These are phyloP conservation scores for Fusarium marasasianum DNA, from an alignment of 2,329 filamentous ascomycete species.

Conservation along the genomic window DNA sequence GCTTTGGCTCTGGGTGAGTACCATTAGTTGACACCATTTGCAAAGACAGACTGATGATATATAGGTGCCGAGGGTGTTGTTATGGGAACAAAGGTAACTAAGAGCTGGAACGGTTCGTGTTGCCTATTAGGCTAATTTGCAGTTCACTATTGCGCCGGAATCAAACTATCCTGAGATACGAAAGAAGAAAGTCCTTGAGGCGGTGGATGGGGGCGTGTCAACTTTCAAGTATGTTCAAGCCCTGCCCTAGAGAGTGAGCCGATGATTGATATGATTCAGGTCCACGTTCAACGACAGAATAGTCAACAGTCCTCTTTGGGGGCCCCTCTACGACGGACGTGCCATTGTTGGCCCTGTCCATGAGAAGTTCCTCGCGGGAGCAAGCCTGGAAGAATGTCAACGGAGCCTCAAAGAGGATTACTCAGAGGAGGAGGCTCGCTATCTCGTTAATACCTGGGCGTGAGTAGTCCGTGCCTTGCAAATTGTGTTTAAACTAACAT, in stretches of 20 bases:
- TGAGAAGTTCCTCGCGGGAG: constrained; percentile 50
- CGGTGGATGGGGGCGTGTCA: constrained; percentile 54
- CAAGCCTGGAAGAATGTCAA: constrained; percentile 55
- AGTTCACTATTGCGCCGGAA: constrained; percentile 58
- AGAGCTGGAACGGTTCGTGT: background rate
- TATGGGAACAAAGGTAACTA: constrained; percentile 55
- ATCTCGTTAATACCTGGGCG: constrained; percentile 51
- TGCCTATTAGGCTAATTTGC: constrained; percentile 24
- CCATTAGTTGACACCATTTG: too few species aligned
- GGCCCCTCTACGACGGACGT: constrained; percentile 55
- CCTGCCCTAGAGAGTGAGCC: background rate
- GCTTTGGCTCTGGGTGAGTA: constrained; percentile 62
- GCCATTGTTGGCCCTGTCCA: constrained; percentile 53
- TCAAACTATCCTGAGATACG: constrained; percentile 52
- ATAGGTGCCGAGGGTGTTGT: constrained; percentile 55
- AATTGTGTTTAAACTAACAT: constrained; percentile 2
- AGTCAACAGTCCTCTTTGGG: constrained; percentile 52
- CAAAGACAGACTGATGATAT: background rate
- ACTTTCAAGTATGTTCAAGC: constrained; percentile 55
- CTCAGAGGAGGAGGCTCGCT: constrained; percentile 46
- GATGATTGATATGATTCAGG: constrained; percentile 27
- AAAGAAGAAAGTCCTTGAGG: constrained; percentile 53
- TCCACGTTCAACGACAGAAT: constrained; percentile 56
- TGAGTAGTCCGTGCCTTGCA: constrained; percentile 36
- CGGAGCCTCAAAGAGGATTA: constrained; percentile 51